Conservation (phyloP, 768 basidiomycete species). For the button mushroom (Agaricus bisporus) region DNA sequence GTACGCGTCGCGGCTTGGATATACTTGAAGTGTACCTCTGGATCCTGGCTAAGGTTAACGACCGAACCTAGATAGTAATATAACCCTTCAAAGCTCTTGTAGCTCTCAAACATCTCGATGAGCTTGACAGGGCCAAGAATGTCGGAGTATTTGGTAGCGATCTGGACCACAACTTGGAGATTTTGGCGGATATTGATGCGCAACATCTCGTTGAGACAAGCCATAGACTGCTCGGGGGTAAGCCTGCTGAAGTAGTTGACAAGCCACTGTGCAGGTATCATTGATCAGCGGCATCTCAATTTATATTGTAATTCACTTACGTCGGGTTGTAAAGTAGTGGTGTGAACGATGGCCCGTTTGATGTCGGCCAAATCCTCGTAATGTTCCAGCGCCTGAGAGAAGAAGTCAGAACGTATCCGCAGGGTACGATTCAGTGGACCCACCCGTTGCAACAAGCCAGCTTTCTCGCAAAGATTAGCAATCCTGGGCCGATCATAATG, state of each 20-base stretch:
- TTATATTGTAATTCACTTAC: conserved; percentile 33
- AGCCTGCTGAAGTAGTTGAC: conserved; percentile 95
- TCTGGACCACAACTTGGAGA: conserved; percentile 91
- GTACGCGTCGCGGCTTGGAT: conserved; percentile 98
- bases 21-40: conserved; percentile 99
- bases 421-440: conserved; percentile 19
- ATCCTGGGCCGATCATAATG: conserved; percentile 96
- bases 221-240: conserved; percentile 96
- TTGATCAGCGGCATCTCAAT: neutral
- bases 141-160: conserved; percentile 98
- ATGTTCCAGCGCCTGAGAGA: conserved; percentile 88
- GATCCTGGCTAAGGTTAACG: conserved; percentile 93
- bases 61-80: conserved; percentile 99
- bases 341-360: conserved; percentile 95
- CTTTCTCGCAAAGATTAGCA: conserved; percentile 98
- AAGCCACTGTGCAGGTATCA: conserved; percentile 62
- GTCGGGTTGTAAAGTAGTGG: conserved; percentile 76
- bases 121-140: conserved; percentile 95
- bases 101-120: conserved; percentile 97
- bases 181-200: conserved; percentile 96
- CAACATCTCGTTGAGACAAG: conserved; percentile 96
- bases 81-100: conserved; percentile 96
- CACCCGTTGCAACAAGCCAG: conserved; percentile 89
- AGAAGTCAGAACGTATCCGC: conserved; percentile 8
- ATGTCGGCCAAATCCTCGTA: conserved; percentile 99